These are phyloP conservation scores for Neocucurbitaria cava DNA, from an alignment of 2,329 filamentous ascomycete genomes.

Conservation along the genomic window DNA sequence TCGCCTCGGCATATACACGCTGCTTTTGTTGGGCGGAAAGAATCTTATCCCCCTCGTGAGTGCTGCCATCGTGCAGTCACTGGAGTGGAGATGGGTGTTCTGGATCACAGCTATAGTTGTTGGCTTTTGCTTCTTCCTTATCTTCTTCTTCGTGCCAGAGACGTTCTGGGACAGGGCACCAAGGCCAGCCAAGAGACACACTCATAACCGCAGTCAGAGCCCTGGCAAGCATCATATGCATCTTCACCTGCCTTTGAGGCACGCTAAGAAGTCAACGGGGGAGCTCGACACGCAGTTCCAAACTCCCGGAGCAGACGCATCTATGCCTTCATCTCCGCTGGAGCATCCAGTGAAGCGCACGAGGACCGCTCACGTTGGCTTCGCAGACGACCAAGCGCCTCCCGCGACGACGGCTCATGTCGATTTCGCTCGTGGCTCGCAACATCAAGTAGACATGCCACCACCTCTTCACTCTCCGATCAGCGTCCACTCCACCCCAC, in stretches of 20 bases:
- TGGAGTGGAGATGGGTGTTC: conserved; percentile 91
- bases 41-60: conserved; percentile 88
- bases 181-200: conserved; percentile 51
- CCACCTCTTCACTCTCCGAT: conserved; percentile 21
- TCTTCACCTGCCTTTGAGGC: conserved; percentile 32
- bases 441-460: conserved; percentile 9
- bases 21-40: conserved; percentile 88
- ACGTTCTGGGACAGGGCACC: conserved; percentile 94
- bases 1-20: conserved; percentile 89
- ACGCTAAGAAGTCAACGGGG: conserved; percentile 26
- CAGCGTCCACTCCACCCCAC: conserved; percentile 19
- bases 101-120: conserved; percentile 87
- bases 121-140: conserved; percentile 70
- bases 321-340: conserved; percentile 3
- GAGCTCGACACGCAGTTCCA: conserved; percentile 8
- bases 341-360: conserved; percentile 14
- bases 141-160: conserved; percentile 93
- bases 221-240: conserved; percentile 35
- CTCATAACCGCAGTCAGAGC: conserved; percentile 34
- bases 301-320: conserved; percentile 1
- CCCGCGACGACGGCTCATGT: conserved; percentile 42
- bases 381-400: conserved; percentile 52
- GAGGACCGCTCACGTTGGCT: conserved; percentile 57
- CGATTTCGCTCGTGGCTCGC: conserved; percentile 57
- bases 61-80: conserved; percentile 78